Conservation (phyloP, 805 yeast genomes). For the Pichia thaimueangensis region DNA sequence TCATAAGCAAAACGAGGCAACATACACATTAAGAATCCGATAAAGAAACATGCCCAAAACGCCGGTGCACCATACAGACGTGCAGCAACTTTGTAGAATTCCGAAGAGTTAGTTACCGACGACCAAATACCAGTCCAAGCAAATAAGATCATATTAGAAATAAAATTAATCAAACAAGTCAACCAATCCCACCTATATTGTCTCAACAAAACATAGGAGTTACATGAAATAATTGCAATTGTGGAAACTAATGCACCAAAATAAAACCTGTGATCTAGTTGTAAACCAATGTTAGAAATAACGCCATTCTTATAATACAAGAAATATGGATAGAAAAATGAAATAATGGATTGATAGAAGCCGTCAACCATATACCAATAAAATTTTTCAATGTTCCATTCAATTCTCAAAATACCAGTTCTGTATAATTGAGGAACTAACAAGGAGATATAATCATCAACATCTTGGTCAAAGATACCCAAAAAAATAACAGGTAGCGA, state of each 20-base stretch:
- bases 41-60: constrained; percentile 62
- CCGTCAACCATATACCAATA: constrained; percentile 75
- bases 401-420: constrained; percentile 63
- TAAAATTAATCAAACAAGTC: constrained; percentile 43
- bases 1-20: constrained; percentile 64
- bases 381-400: constrained; percentile 66
- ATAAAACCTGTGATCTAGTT: constrained; percentile 65
- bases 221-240: constrained; percentile 63
- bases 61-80: constrained; percentile 54
- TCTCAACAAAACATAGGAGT: constrained; percentile 56
- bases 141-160: constrained; percentile 56
- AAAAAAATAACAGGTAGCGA: constrained; percentile 73
- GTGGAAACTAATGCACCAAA: constrained; percentile 64
- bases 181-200: constrained; percentile 83
- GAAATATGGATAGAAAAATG: constrained; percentile 70
- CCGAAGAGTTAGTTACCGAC: constrained; percentile 42
- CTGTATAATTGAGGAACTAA: constrained; percentile 71
- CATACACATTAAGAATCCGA: constrained; percentile 58
- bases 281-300: constrained; percentile 39
- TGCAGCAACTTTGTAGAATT: constrained; percentile 62
- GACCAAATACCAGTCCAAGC: constrained; percentile 84
- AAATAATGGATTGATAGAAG: constrained; percentile 62
- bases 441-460: constrained; percentile 58
- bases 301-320: constrained; percentile 38
- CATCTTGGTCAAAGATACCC: constrained; percentile 80